phyloP scores from a whole-genome alignment of 768 basidiomycete species.

The Hirschioporus abietinus region DNA sequence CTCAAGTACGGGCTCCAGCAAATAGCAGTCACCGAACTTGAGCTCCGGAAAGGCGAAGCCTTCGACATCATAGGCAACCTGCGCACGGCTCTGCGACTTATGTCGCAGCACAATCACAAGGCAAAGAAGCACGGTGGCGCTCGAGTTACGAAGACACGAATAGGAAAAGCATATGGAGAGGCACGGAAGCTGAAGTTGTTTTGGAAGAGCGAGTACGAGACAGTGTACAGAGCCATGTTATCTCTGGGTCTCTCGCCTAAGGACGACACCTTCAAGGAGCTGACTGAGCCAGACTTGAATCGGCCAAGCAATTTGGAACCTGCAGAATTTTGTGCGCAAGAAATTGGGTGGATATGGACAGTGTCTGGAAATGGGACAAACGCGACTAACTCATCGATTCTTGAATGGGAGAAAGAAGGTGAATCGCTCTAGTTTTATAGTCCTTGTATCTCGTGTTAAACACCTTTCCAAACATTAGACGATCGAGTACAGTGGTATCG shows the following conservation, averaged over 20 bases:
- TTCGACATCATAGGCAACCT: not conserved
- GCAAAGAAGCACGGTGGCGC: not conserved
- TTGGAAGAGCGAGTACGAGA: not conserved
- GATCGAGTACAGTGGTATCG: not conserved
- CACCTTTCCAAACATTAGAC: not conserved
- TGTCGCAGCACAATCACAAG: not conserved
- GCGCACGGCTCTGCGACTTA: not conserved
- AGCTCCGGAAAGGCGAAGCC: not conserved
- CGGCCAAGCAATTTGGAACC: not conserved
- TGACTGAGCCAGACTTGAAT: not conserved
- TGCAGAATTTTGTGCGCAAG: not conserved
- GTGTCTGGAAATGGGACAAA: not conserved
- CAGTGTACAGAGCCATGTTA: not conserved
- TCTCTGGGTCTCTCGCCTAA: not conserved
- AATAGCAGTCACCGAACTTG: not conserved
- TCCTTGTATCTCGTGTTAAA: not conserved
- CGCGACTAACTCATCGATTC: not conserved
- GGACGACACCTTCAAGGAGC: not conserved
- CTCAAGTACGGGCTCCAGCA: not conserved
- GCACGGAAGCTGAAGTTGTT: not conserved
- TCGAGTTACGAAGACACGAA: not conserved
- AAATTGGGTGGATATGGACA: not conserved
- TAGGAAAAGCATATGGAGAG: not conserved
- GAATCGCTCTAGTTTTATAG: not conserved
- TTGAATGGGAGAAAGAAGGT: conserved; percentile 1